phyloP scores from a whole-genome alignment of 1,139 yeast genomes.

The Geotrichum citri-aurantii region DNA sequence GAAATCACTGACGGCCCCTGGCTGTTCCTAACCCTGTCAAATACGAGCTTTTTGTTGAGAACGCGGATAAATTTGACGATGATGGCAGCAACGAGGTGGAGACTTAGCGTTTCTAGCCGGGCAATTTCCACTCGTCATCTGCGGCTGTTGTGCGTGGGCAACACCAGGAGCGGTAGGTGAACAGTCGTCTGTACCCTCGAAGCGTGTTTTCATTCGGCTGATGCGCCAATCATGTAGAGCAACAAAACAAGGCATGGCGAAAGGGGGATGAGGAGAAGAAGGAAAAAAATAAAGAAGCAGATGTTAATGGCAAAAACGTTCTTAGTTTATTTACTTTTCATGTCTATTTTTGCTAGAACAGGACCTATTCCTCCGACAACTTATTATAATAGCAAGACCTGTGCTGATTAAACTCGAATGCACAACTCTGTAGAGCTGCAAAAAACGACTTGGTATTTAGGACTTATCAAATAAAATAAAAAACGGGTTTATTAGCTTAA shows the following conservation, averaged over 20 bases:
- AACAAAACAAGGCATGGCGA: not conserved
- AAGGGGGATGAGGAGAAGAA: not conserved
- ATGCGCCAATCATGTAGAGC: not conserved
- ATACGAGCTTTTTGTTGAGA: not conserved
- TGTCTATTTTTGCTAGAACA: too few species aligned
- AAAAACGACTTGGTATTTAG: not conserved
- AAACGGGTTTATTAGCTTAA: not conserved
- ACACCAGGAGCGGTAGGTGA: not conserved
- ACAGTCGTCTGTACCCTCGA: not conserved
- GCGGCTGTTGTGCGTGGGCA: not conserved
- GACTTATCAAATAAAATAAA: not conserved
- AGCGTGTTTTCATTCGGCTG: not conserved
- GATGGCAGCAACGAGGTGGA: not conserved
- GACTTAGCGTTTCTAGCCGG: not conserved
- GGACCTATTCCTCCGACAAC: too few species aligned
- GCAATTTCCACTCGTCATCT: not conserved
- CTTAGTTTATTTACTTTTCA: too few species aligned
- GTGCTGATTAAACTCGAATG: too few species aligned
- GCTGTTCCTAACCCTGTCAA: not conserved
- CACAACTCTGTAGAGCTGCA: too few species aligned
- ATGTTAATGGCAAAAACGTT: too few species aligned
- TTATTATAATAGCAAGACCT: too few species aligned
- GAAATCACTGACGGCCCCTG: not conserved
- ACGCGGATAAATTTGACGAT: not conserved
- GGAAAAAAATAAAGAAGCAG: not conserved